These are phyloP conservation scores for Penstemon barbatus DNA, from an alignment of 257 asterid genomes.

Conservation along the genomic window DNA sequence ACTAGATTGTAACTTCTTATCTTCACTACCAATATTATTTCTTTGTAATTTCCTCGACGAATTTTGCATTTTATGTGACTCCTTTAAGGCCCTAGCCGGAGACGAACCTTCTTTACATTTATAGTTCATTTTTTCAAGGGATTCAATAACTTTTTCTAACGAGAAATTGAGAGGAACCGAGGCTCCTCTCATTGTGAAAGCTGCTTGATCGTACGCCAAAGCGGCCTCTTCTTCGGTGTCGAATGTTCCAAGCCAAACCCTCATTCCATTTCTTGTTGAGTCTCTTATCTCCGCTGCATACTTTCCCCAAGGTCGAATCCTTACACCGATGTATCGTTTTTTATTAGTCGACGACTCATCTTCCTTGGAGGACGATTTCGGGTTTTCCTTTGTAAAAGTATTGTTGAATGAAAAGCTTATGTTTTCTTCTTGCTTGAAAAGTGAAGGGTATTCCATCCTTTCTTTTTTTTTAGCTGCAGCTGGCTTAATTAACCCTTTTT, in stretches of 20 bases:
- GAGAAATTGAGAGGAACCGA: conserved; percentile 35
- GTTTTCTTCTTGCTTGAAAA: no score
- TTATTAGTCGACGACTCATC: background rate
- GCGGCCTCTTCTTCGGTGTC: conserved; percentile 41
- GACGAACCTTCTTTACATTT: conserved; percentile 36
- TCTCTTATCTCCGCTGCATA: conserved; percentile 45
- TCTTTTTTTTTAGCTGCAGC: no score
- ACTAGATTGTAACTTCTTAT: background rate
- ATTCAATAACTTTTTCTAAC: conserved; percentile 25
- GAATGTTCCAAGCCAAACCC: conserved; percentile 51
- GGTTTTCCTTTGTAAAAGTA: no score
- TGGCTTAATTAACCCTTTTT: no score
- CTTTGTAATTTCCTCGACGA: background rate
- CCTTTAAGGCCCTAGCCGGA: conserved; percentile 41
- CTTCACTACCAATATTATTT: background rate
- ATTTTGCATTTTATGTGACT: conserved; percentile 30
- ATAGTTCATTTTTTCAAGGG: conserved; percentile 35
- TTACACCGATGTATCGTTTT: conserved; percentile 15
- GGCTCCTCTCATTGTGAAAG: conserved; percentile 37
- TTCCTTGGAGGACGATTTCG: no score
- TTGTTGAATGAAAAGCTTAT: no score
- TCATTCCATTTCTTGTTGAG: conserved; percentile 35
- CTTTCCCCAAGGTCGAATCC: conserved; percentile 40
- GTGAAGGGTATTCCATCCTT: no score
- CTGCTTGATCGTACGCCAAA: conserved; percentile 44